A percentile compares a stretch with the other conserved stretches of the same genome.
Conservation (phyloP, 345 rosid genomes). For the Acer saccharum region DNA sequence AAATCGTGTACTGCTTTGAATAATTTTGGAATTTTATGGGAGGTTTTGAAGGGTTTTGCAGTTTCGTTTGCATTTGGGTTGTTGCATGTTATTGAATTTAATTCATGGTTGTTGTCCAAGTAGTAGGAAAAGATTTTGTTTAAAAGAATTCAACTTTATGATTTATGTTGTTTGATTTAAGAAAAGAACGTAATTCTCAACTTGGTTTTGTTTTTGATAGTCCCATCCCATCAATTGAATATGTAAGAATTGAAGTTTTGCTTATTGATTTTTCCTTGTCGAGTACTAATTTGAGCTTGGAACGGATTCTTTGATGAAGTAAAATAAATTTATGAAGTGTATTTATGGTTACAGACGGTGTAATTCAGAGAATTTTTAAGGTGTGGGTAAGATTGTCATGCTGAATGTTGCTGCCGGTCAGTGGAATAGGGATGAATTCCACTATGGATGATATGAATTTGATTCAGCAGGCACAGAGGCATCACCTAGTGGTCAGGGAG, state of each 20-base stretch:
- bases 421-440: constrained; percentile 89
- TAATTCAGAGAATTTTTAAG: constrained; percentile 25
- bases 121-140: background rate
- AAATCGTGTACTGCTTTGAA: background rate
- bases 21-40: background rate
- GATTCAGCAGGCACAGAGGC: constrained; percentile 97
- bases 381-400: constrained; percentile 64
- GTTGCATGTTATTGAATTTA: background rate
- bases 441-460: constrained; percentile 95
- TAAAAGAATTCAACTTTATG: background rate
- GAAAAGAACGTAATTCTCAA: background rate
- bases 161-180: background rate
- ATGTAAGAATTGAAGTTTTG: background rate
- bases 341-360: constrained; percentile 24
- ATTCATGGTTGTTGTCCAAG: background rate
- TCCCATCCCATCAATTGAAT: background rate
- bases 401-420: constrained; percentile 86
- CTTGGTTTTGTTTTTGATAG: background rate
- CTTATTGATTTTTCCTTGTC: background rate
- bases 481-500: constrained; percentile 87
- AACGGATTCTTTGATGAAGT: background rate
- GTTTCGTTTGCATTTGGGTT: background rate
- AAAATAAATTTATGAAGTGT: constrained; percentile 14
- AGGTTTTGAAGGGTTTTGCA: too few species aligned
- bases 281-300: background rate